phyloP scores from a whole-genome alignment of 441 rosid species.

The Erodium moschatum region DNA sequence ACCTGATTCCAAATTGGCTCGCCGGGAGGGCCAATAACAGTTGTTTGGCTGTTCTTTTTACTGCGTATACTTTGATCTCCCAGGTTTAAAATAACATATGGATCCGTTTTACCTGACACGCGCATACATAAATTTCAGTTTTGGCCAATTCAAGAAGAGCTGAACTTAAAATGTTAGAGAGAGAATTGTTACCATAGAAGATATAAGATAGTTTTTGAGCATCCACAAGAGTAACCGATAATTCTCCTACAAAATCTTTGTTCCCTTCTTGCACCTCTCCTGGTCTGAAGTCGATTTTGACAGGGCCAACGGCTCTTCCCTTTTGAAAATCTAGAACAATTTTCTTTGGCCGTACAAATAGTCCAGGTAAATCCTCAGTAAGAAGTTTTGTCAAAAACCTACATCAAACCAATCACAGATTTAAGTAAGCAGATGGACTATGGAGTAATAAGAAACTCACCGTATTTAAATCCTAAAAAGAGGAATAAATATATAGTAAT shows the following conservation, averaged over 20 bases:
- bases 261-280: slow-evolving; percentile 85
- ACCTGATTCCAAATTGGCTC: slow-evolving; percentile 99
- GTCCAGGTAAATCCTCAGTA: slow-evolving; percentile 78
- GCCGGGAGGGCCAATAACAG: slow-evolving; percentile 89
- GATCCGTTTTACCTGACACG: slow-evolving; percentile 79
- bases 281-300: slow-evolving; percentile 50
- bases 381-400: slow-evolving; percentile 93
- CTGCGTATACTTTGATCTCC: slow-evolving; percentile 84
- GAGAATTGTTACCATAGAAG: slow-evolving; percentile 50
- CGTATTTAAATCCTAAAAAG: too few relatives aligned
- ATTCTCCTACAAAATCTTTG: slow-evolving; percentile 80
- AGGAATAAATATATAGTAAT: too few relatives aligned
- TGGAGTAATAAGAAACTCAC: not conserved
- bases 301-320: slow-evolving; percentile 86
- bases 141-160: not conserved
- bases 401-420: slow-evolving; percentile 10
- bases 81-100: slow-evolving; percentile 66
- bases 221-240: slow-evolving; percentile 85
- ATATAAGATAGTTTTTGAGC: slow-evolving; percentile 71
- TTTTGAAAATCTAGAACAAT: slow-evolving; percentile 91
- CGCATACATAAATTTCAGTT: not conserved
- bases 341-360: slow-evolving; percentile 93
- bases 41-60: slow-evolving; percentile 94
- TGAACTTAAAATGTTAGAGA: slow-evolving; percentile 1
- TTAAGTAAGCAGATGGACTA: not conserved